Conservation (phyloP, 2,329 filamentous ascomycete species). For the Fonsecaea nubica region DNA sequence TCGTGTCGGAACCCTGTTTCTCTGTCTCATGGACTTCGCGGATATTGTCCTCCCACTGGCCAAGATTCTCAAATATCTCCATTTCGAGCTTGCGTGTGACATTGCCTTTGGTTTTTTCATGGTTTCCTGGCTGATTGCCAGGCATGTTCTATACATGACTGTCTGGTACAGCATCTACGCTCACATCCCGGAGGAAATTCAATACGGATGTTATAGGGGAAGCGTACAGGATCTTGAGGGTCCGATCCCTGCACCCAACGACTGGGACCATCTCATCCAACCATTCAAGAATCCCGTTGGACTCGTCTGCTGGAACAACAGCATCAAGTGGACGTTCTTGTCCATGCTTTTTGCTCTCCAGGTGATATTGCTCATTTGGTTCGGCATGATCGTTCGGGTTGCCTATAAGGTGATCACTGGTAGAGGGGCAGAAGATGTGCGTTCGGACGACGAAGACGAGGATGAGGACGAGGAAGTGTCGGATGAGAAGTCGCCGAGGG, state of each 20-base stretch:
- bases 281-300: slow-evolving; percentile 76
- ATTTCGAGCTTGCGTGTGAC: slow-evolving; percentile 78
- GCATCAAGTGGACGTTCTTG: slow-evolving; percentile 78
- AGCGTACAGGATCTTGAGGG: slow-evolving; percentile 61
- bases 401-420: slow-evolving; percentile 80
- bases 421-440: slow-evolving; percentile 78
- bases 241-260: slow-evolving; percentile 59
- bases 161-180: slow-evolving; percentile 83
- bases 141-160: slow-evolving; percentile 79
- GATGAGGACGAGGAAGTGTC: slow-evolving; percentile 52
- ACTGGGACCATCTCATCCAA: slow-evolving; percentile 70
- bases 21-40: slow-evolving; percentile 92
- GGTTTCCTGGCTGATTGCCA: slow-evolving; percentile 79
- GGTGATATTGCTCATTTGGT: slow-evolving; percentile 83
- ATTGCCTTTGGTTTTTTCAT: slow-evolving; percentile 85
- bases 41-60: slow-evolving; percentile 89
- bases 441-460: slow-evolving; percentile 84
- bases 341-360: slow-evolving; percentile 78
- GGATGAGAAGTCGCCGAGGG: slow-evolving; percentile 6
- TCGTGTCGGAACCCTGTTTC: slow-evolving; percentile 83
- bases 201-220: slow-evolving; percentile 74
- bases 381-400: slow-evolving; percentile 83
- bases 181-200: slow-evolving; percentile 67
- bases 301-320: slow-evolving; percentile 77
- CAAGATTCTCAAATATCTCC: slow-evolving; percentile 91